Percentiles rank a stretch among this genome's conserved stretches.
Conservation (phyloP, 2,329 filamentous ascomycete species). For the Emergomyces orientalis region DNA sequence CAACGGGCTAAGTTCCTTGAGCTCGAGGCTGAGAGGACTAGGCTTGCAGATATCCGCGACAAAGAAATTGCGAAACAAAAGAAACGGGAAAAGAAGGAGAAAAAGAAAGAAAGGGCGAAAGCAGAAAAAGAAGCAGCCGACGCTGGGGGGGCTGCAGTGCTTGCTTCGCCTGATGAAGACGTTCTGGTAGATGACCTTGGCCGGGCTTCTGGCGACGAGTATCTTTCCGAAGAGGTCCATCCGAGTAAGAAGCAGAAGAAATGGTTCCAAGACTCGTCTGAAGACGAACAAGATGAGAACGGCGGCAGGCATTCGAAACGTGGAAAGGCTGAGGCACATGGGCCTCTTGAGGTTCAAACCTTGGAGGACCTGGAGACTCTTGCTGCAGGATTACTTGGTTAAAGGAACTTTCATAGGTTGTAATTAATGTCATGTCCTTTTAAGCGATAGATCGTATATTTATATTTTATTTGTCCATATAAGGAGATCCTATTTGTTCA, state of each 20-base stretch:
- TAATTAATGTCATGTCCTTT: neutral
- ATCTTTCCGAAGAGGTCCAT: slow-evolving; percentile 17
- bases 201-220: slow-evolving; percentile 19
- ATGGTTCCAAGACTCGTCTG: slow-evolving; percentile 27
- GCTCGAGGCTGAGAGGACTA: slow-evolving; percentile 61
- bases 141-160: slow-evolving; percentile 24
- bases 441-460: neutral
- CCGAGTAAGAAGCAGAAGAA: slow-evolving; percentile 36
- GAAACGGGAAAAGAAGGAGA: slow-evolving; percentile 43
- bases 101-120: slow-evolving; percentile 32
- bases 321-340: slow-evolving; percentile 11
- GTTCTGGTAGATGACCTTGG: slow-evolving; percentile 12
- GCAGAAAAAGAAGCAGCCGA: slow-evolving; percentile 28
- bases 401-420: slow-evolving; percentile 7
- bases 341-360: slow-evolving; percentile 33
- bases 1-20: slow-evolving; percentile 72
- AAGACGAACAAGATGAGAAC: slow-evolving; percentile 16
- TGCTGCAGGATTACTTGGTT: slow-evolving; percentile 36
- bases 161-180: slow-evolving; percentile 25
- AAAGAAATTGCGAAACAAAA: slow-evolving; percentile 72
- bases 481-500: too few relatives aligned
- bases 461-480: too few relatives aligned
- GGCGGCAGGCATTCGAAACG: slow-evolving; percentile 23
- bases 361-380: slow-evolving; percentile 40
- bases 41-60: slow-evolving; percentile 68